phyloP scores from a whole-genome alignment of 768 basidiomycete genomes.

The Sistotremastrum niveocremeum region DNA sequence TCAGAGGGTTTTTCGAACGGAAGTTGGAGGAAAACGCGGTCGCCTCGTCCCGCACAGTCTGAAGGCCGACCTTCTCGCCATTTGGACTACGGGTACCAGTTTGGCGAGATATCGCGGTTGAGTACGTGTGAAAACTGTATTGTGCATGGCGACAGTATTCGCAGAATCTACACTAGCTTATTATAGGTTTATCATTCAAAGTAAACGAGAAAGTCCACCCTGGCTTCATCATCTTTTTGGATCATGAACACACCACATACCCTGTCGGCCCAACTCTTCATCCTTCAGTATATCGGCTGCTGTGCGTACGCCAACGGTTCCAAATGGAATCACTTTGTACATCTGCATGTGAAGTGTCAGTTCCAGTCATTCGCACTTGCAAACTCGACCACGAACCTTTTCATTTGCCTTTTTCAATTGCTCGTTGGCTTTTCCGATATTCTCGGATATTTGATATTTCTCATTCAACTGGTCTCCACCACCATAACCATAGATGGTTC shows the following conservation, averaged over 20 bases:
- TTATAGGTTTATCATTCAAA: no score
- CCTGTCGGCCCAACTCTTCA: constrained; percentile 5
- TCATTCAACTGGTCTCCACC: constrained; percentile 1
- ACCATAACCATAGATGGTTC: constrained; percentile 3
- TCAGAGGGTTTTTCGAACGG: constrained; percentile 49
- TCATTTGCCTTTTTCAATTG: constrained; percentile 4
- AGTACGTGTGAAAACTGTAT: no score
- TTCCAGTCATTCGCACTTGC: no score
- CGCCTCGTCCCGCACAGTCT: no score
- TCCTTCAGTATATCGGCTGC: constrained; percentile 7
- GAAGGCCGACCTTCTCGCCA: no score
- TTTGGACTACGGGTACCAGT: no score
- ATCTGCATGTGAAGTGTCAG: not conserved
- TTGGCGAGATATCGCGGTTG: no score
- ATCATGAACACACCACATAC: constrained; percentile 1
- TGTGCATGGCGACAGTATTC: no score
- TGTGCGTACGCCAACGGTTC: constrained; percentile 8
- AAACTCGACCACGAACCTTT: not conserved
- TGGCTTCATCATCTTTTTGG: no score
- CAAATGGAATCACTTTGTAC: constrained; percentile 6
- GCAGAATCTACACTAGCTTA: no score
- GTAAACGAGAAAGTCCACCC: no score
- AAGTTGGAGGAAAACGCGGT: constrained; percentile 3
- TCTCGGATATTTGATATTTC: constrained; percentile 1
- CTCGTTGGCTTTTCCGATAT: constrained; percentile 1